Conservation (phyloP, 345 rosid species). For the Citrus trifoliata region DNA sequence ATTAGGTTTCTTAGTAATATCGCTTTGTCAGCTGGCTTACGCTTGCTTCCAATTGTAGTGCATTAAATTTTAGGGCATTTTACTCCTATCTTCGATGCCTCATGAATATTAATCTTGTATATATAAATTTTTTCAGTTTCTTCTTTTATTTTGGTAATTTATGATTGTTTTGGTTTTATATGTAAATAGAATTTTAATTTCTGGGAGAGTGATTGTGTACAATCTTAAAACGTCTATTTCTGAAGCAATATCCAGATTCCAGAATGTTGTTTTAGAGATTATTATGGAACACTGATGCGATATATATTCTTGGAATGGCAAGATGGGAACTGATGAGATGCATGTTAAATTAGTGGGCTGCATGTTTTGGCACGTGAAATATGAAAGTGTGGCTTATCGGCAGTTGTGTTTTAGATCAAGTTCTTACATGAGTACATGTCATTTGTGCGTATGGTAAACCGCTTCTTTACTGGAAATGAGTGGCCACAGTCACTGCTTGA, state of each 20-base stretch:
- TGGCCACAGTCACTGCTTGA: not conserved
- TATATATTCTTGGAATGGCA: not conserved
- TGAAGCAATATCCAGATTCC: not conserved
- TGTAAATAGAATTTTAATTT: not conserved
- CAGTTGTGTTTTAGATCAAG: not conserved
- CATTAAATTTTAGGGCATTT: not conserved
- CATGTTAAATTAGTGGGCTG: not conserved
- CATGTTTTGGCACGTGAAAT: no score
- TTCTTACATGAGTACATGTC: not conserved
- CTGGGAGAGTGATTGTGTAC: not conserved
- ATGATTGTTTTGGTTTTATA: not conserved
- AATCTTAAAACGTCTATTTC: not conserved
- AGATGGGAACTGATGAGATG: not conserved
- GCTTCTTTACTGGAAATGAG: not conserved
- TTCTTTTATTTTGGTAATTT: not conserved
- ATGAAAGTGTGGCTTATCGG: not conserved
- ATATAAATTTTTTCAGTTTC: not conserved
- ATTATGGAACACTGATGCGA: not conserved
- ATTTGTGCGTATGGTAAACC: not conserved
- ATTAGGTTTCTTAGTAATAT: not conserved
- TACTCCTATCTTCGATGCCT: not conserved
- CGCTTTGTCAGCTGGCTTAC: not conserved
- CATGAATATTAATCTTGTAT: not conserved
- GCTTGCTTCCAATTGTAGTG: not conserved
- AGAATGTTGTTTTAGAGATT: not conserved